phyloP scores from a whole-genome alignment of 306 rosid genomes.

The Cercis canadensis region DNA sequence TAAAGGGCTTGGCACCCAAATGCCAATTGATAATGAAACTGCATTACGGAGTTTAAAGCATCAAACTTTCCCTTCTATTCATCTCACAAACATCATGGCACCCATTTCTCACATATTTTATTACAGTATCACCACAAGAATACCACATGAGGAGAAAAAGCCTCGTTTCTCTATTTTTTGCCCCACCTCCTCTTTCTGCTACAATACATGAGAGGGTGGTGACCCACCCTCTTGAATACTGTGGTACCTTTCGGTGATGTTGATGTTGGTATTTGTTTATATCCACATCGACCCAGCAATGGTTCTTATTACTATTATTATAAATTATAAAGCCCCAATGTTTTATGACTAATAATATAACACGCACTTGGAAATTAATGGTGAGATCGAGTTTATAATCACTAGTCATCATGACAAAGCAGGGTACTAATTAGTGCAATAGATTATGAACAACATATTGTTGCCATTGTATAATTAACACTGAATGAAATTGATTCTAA shows the following conservation, averaged over 20 bases:
- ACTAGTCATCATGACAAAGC: constrained; percentile 52
- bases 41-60: too few species aligned
- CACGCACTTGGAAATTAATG: constrained; percentile 53
- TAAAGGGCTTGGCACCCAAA: too few species aligned
- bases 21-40: too few species aligned
- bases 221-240: constrained; percentile 34
- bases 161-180: too few species aligned
- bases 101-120: too few species aligned
- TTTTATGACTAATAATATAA: constrained; percentile 57
- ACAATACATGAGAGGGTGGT: constrained; percentile 35
- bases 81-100: too few species aligned
- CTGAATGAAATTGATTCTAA: constrained; percentile 26
- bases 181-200: not conserved
- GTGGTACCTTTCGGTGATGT: constrained; percentile 75
- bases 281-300: constrained; percentile 16
- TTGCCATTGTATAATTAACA: constrained; percentile 22
- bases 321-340: constrained; percentile 54
- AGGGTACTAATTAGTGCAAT: constrained; percentile 33
- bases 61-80: too few species aligned
- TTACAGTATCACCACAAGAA: too few species aligned
- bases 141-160: too few species aligned
- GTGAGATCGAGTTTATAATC: constrained; percentile 47
- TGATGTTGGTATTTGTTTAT: constrained; percentile 43
- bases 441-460: constrained; percentile 32
- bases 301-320: constrained; percentile 11